These are phyloP conservation scores for Monosporascus ibericus DNA, from an alignment of 2,329 filamentous ascomycete genomes.

Conservation along the genomic window DNA sequence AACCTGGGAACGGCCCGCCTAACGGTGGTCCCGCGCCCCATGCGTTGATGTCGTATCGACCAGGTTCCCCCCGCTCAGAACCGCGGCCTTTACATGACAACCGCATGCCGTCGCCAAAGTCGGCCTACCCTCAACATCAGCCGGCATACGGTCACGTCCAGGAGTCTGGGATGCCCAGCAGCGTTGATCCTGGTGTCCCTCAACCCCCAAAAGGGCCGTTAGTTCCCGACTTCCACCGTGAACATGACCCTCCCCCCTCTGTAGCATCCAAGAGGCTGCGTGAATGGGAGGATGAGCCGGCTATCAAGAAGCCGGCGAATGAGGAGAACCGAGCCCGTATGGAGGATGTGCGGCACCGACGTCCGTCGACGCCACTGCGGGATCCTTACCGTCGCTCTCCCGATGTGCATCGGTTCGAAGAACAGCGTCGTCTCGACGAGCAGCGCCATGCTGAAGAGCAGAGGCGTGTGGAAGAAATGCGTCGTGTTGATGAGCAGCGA, in stretches of 20 bases:
- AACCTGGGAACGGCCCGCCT: slow-evolving; percentile 36
- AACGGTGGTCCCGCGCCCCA: slow-evolving; percentile 38
- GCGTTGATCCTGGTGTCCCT: slow-evolving; percentile 63
- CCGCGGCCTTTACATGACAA: slow-evolving; percentile 72
- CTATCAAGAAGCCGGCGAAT: slow-evolving; percentile 77
- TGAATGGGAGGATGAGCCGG: slow-evolving; percentile 84
- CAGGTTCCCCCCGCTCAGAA: slow-evolving; percentile 76
- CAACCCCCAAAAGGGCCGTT: slow-evolving; percentile 46
- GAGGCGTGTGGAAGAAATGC: slow-evolving; percentile 51
- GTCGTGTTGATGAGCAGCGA: slow-evolving; percentile 55
- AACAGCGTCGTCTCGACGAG: slow-evolving; percentile 55
- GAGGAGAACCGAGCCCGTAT: slow-evolving; percentile 83
- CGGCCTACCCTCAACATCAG: slow-evolving; percentile 74
- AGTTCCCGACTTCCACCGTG: slow-evolving; percentile 61
- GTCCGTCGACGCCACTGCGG: slow-evolving; percentile 67
- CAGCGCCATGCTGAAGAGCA: slow-evolving; percentile 47
- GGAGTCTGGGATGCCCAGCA: slow-evolving; percentile 48
- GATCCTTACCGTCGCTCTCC: slow-evolving; percentile 71
- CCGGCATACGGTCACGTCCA: slow-evolving; percentile 65
- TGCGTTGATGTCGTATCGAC: slow-evolving; percentile 65
- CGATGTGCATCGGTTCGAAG: slow-evolving; percentile 60
- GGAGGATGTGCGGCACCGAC: slow-evolving; percentile 76
- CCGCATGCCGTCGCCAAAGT: slow-evolving; percentile 85
- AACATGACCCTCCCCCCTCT: slow-evolving; percentile 70
- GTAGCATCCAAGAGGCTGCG: slow-evolving; percentile 77